phyloP scores from a whole-genome alignment of 164 flowering plant species.

The Protea cynaroides region DNA sequence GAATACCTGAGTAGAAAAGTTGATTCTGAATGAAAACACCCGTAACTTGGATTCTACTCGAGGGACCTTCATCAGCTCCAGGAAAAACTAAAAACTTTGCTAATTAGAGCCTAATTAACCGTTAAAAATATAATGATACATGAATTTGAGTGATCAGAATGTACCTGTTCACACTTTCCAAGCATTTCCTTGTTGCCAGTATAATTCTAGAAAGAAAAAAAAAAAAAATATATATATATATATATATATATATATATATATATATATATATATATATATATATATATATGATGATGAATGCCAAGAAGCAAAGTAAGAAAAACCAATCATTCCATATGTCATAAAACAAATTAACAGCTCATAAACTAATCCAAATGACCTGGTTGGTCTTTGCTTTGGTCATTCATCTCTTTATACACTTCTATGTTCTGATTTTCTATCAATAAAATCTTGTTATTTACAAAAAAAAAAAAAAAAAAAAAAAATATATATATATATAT shows the following conservation, averaged over 20 bases:
- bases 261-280: too few relatives aligned
- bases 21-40: constrained; percentile 88
- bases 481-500: too few relatives aligned
- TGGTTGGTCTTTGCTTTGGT: too few relatives aligned
- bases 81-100: constrained; percentile 64
- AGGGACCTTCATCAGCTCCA: constrained; percentile 98
- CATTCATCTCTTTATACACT: too few relatives aligned
- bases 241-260: too few relatives aligned
- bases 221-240: too few relatives aligned
- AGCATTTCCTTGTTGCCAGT: constrained; percentile 79
- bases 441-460: too few relatives aligned
- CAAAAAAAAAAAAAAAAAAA: too few relatives aligned
- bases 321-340: not conserved
- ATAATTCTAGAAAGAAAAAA: constrained; percentile 55
- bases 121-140: constrained; percentile 3
- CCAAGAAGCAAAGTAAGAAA: not conserved
- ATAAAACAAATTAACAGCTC: not conserved
- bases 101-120: constrained; percentile 8
- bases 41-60: constrained; percentile 92
- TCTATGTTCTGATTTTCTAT: too few relatives aligned
- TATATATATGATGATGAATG: too few relatives aligned
- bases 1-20: constrained; percentile 85
- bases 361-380: not conserved
- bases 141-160: constrained; percentile 10
- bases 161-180: constrained; percentile 97